phyloP scores from a whole-genome alignment of 768 basidiomycete genomes.

The Pleurotus tuoliensis region DNA sequence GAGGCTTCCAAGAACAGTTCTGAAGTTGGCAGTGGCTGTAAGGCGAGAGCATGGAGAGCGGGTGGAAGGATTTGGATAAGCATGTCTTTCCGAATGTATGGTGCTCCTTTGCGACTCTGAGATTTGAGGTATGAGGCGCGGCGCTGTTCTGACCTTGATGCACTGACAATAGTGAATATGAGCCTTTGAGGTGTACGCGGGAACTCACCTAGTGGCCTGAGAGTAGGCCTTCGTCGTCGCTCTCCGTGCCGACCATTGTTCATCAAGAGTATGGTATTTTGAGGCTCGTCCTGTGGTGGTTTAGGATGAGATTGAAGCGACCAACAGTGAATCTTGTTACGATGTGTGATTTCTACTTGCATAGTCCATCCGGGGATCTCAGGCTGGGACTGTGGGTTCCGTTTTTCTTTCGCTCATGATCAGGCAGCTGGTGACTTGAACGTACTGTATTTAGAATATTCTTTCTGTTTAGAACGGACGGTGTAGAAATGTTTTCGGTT shows the following conservation, averaged over 20 bases:
- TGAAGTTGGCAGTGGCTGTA: background rate
- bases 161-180: background rate
- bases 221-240: too few species aligned
- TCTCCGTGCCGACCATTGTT: background rate
- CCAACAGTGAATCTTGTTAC: too few species aligned
- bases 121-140: background rate
- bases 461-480: too few species aligned
- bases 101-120: background rate
- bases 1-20: constrained; percentile 4
- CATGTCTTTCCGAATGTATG: background rate
- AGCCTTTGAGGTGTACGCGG: background rate
- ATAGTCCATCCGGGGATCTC: too few species aligned
- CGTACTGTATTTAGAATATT: too few species aligned
- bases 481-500: background rate
- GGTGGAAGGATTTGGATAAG: background rate
- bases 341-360: too few species aligned
- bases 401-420: too few species aligned
- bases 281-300: background rate
- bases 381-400: too few species aligned
- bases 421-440: too few species aligned
- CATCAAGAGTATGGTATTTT: background rate
- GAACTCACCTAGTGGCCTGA: background rate
- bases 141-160: background rate
- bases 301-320: background rate
- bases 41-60: background rate